These are phyloP conservation scores for Phoenix dactylifera DNA, from an alignment of 176 grass and related monocot genomes.

Conservation along the genomic window DNA sequence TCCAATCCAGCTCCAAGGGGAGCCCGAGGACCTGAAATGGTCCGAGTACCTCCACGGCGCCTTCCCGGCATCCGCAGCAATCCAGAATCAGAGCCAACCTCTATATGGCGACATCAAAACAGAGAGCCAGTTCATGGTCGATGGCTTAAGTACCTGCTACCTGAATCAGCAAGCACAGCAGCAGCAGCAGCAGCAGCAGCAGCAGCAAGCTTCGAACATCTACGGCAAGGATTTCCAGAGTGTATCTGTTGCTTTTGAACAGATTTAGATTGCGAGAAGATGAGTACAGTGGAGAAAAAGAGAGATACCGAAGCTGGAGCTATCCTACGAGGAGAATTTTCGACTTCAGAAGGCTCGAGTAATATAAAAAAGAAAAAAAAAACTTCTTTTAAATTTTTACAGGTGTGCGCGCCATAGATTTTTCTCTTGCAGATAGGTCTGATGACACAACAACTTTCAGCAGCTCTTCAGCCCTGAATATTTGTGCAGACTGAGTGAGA, in stretches of 20 bases:
- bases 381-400: not conserved
- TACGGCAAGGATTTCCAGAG: conserved; percentile 60
- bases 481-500: not conserved
- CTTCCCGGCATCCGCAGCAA: conserved; percentile 28
- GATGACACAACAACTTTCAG: not conserved
- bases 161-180: conserved; percentile 43
- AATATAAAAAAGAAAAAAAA: not conserved
- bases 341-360: not conserved
- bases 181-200: conserved; percentile 40
- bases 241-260: conserved; percentile 50
- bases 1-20: conserved; percentile 23
- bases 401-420: not conserved
- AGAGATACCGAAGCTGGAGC: not conserved
- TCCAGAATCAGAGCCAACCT: conserved; percentile 43
- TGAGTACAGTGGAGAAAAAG: conserved; percentile 17
- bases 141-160: conserved; percentile 38
- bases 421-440: not conserved
- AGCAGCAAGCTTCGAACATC: conserved; percentile 36
- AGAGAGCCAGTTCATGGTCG: conserved; percentile 43
- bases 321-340: not conserved
- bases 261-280: conserved; percentile 29
- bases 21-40: conserved; percentile 66
- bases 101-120: conserved; percentile 45
- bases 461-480: not conserved
- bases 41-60: conserved; percentile 55